These are phyloP conservation scores for Vachellia collinsii DNA, from an alignment of 306 rosid genomes.

Conservation along the genomic window DNA sequence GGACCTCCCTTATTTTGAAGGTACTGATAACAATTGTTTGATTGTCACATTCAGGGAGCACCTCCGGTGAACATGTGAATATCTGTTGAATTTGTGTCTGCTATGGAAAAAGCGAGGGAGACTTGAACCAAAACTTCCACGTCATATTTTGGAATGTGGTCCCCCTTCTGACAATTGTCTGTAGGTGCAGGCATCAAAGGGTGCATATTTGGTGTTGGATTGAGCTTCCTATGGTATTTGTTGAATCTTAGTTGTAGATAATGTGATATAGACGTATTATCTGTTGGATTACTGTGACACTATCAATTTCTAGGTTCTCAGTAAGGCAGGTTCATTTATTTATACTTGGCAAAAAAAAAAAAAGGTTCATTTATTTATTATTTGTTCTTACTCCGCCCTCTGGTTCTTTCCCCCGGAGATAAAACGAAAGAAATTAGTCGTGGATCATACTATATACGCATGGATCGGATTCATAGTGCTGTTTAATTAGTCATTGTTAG, in stretches of 20 bases:
- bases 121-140: constrained; percentile 23
- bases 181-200: constrained; percentile 36
- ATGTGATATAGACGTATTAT: constrained; percentile 13
- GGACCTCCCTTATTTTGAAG: constrained; percentile 31
- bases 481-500: background rate
- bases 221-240: constrained; percentile 30
- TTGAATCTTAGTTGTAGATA: constrained; percentile 31
- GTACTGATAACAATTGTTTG: constrained; percentile 31
- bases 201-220: constrained; percentile 41
- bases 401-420: background rate
- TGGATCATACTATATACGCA: background rate
- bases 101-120: constrained; percentile 35
- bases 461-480: background rate
- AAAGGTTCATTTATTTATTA: constrained; percentile 4
- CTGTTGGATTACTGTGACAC: constrained; percentile 32
- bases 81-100: constrained; percentile 31
- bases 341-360: too few species aligned
- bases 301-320: constrained; percentile 36
- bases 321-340: background rate
- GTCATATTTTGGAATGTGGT: constrained; percentile 34
- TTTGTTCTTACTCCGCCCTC: background rate
- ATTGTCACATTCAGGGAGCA: constrained; percentile 59
- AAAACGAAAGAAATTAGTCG: background rate
- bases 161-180: constrained; percentile 31
- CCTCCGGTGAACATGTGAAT: constrained; percentile 86